Evolutionary conservation across 768 basidiomycete genomes (phyloP).

Genomic region (Boletus coccyginus): DNA sequence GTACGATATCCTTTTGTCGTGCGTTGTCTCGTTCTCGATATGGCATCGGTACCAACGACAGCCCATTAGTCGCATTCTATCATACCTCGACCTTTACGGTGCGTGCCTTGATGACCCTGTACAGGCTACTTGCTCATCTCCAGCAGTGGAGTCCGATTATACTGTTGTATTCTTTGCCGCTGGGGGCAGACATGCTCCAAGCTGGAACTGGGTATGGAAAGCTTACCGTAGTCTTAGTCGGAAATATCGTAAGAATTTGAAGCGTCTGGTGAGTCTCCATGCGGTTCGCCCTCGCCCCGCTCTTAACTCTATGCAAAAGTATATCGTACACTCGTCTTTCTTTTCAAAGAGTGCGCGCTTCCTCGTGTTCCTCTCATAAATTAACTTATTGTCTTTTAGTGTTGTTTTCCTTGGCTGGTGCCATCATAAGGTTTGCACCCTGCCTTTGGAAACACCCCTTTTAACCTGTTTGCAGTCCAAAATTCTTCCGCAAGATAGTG

Average conservation of each 20-base stretch:
- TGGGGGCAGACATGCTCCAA: slow-evolving; percentile 68
- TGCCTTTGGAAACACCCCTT: neutral
- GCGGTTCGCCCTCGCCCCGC: neutral
- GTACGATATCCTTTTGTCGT: slow-evolving; percentile 77
- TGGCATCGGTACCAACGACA: slow-evolving; percentile 2
- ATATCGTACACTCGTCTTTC: slow-evolving; percentile 84
- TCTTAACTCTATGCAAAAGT: slow-evolving; percentile 47
- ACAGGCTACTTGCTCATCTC: neutral
- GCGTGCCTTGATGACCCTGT: slow-evolving; percentile 12
- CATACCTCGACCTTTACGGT: slow-evolving; percentile 83
- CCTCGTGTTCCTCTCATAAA: neutral
- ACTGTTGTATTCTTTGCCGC: slow-evolving; percentile 86
- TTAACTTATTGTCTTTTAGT: slow-evolving; percentile 42
- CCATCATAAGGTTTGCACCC: slow-evolving; percentile 70
- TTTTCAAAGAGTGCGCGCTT: slow-evolving; percentile 74
- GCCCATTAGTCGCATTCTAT: slow-evolving; percentile 61
- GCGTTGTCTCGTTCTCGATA: slow-evolving; percentile 31
- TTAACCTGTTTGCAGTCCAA: slow-evolving; percentile 56
- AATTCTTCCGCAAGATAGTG: slow-evolving; percentile 82
- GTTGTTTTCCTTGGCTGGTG: slow-evolving; percentile 85
- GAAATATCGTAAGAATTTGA: slow-evolving; percentile 87
- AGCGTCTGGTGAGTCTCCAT: slow-evolving; percentile 59
- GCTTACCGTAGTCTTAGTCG: slow-evolving; percentile 77
- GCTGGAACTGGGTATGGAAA: slow-evolving; percentile 92
- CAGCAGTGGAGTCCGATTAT: slow-evolving; percentile 82